Evolutionary conservation across 805 yeast genomes (phyloP), one percentile per base, ranked within the genome.

Genomic region (Metschnikowia proteae): DNA sequence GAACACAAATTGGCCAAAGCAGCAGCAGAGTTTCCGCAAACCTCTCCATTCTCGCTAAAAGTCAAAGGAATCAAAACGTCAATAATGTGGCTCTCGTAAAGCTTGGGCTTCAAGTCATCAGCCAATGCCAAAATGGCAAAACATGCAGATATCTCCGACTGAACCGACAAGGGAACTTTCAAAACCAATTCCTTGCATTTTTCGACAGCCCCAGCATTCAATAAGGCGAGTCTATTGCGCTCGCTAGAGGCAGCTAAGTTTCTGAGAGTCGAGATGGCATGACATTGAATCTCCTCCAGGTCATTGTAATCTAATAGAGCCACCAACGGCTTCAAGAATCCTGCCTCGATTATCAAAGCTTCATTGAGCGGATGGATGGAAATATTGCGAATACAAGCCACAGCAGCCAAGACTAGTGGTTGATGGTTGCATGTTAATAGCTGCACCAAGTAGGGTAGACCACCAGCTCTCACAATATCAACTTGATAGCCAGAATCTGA

Each of bases 1-100:
- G 97, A 90, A 57, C 97, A 89, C 59, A 94, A 74, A 64, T 94
- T 94, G 29, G 99, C 99, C 57, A 94, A 78, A 1, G 99, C 98
- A 33, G 99, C 99, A 11, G 98, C 99, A 2, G 96, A 87, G 68
- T 94, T 94, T 49, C 99, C 99, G 66, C 96, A 94, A 13, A 94
- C 97, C 69, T 95, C 99, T 50, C 90, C 86, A 64, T 90, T 90
- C 48, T 79, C 79, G 38, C 95, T 86, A 58, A 81, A 82, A 2
- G 98, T 94, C 65, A 94, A 79, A 32, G 99, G 99, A 50, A 94
- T 84, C 54, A 94, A 78, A 33, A 90, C 97, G 59, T 87, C 90
- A 52, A 90, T 79, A 38, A 94, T 83, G 46, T 91, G 92, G 57
- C 90, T 78, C 52, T 88, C 86, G 57, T 94, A 80, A 59, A 94